Percentiles rank a stretch among this genome's conserved stretches.
phyloP scores from a whole-genome alignment of 192 early-diverging fungal species.

The Gryganskiella cystojenkinii region DNA sequence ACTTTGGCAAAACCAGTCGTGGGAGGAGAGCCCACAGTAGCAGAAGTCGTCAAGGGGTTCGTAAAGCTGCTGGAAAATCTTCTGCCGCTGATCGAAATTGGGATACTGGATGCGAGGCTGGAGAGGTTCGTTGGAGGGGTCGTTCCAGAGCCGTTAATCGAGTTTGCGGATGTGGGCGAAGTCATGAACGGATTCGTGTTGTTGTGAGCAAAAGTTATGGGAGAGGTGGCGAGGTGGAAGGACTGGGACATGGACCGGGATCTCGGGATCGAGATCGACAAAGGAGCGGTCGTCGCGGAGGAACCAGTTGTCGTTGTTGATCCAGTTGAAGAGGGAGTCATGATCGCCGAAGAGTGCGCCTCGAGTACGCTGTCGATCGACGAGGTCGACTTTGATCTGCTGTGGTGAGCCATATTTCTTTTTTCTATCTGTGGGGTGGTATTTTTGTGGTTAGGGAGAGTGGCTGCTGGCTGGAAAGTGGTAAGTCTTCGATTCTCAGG shows the following conservation, averaged over 20 bases:
- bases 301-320: neutral
- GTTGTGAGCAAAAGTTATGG: constrained; percentile 4
- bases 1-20: neutral
- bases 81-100: constrained; percentile 7
- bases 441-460: neutral
- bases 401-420: constrained; percentile 12
- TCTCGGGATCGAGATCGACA: constrained; percentile 19
- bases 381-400: constrained; percentile 24
- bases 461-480: neutral
- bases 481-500: too few species aligned
- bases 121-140: constrained; percentile 19
- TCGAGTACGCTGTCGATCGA: neutral
- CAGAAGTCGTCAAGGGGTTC: constrained; percentile 27
- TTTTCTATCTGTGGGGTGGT: neutral
- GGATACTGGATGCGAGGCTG: constrained; percentile 17
- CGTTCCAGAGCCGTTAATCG: neutral
- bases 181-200: constrained; percentile 2
- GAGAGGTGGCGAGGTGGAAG: constrained; percentile 22
- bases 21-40: neutral
- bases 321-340: neutral
- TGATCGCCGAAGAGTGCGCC: neutral
- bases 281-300: neutral
- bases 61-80: constrained; percentile 36
- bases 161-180: neutral
- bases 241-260: constrained; percentile 36